Evolutionary conservation across 1,284 basidiomycete genomes (phyloP), one percentile per base, ranked within the genome.

Genomic region (Megacollybia platyphylla): DNA sequence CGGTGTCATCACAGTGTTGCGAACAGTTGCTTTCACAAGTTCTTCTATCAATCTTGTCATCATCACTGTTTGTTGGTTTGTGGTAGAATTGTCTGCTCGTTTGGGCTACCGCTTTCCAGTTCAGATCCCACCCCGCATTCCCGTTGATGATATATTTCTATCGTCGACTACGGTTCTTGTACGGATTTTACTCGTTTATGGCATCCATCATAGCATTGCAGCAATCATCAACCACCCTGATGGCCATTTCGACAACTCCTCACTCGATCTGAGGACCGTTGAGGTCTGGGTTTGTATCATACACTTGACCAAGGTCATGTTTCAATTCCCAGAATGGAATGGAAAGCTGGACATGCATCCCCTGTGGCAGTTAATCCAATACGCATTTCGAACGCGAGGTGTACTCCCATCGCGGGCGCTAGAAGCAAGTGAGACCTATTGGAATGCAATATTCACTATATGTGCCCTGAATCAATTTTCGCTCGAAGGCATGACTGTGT

Each of bases 401-500:
- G 46, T 54, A 35, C 51, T 65, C 42, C 56, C 69, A 27, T 56
- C 57, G 27, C 49, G 15, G 46, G 52, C 39, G 27, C 54, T 80
- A 1, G 66, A 73, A 27, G 66, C 67, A 3, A 81, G 82, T 46
- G 90, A 93, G 58, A 57, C 67, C 5, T 63, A 80, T 7, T 94
- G 91, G 86, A 74, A 69, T 40, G 65, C 71, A 3, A 65, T 87
- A 6, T 84, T 89, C 51, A 71, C 70, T 9, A 57, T 93, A 1
- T 84, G 77, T 45, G 72, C 79, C 0, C 57, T 96, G 3, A 86
- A 86, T 0, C 91, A 92, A 52, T 87, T 94, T 60, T 81, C 80
- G 0, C 54, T 65, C 0, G 65, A 75, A 44, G 92, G 91, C 4
- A 62, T 74, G 52, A 62, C 68, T 2, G 70, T 68, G 4, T 60